A percentile compares a stretch with the other conserved stretches of the same genome.
phyloP scores from a whole-genome alignment of 192 early-diverging fungal genomes.

The Gorgonomyces haynaldii region DNA sequence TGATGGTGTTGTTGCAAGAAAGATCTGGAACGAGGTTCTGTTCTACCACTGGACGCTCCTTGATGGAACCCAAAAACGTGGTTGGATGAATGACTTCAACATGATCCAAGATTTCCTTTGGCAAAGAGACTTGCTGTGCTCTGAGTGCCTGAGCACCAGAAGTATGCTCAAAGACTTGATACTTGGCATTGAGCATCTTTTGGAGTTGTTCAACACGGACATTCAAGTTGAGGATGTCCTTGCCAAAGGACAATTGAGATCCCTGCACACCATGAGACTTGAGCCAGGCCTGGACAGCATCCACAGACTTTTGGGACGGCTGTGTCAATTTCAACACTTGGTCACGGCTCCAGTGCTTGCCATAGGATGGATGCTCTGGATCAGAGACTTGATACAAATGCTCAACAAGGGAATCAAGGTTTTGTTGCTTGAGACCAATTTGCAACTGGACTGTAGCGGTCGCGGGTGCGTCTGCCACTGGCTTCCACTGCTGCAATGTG shows the following conservation, averaged over 20 bases:
- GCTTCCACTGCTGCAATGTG: too few relatives aligned
- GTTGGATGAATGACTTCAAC: conserved; percentile 5
- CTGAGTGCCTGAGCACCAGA: not conserved
- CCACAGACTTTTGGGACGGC: not conserved
- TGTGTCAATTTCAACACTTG: not conserved
- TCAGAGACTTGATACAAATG: conserved; percentile 1
- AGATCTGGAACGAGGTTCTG: not conserved
- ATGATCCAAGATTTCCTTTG: not conserved
- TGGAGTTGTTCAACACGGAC: conserved; percentile 3
- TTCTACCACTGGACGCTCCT: not conserved
- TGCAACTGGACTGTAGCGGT: conserved; percentile 1
- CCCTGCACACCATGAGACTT: not conserved
- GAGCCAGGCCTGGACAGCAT: conserved; percentile 6
- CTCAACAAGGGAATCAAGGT: not conserved
- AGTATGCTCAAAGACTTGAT: conserved; percentile 1
- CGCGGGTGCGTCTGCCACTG: not conserved
- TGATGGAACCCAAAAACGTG: not conserved
- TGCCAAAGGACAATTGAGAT: not conserved
- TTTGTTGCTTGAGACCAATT: conserved; percentile 9
- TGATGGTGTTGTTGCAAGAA: not conserved
- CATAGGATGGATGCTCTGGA: not conserved
- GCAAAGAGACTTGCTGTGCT: not conserved
- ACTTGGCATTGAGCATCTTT: conserved; percentile 6
- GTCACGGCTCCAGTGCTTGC: conserved; percentile 2
- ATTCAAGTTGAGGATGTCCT: not conserved